These are phyloP conservation scores for Micromonas commoda DNA, from an alignment of 139 green algal species.

Conservation along the genomic window DNA sequence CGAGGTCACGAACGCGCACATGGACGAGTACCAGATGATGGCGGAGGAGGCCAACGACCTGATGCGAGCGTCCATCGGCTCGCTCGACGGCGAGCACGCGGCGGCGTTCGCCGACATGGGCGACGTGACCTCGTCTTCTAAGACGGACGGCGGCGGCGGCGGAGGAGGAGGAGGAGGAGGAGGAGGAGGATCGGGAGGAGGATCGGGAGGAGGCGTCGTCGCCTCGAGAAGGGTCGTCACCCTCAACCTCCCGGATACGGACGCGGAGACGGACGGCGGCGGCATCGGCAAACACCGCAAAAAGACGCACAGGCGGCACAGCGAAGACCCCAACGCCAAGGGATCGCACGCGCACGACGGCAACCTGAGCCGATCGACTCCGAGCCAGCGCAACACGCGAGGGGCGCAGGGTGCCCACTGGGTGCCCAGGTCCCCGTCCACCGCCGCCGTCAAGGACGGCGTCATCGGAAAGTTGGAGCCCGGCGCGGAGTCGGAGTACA, in stretches of 20 bases:
- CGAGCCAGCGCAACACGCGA: background rate
- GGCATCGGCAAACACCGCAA: too few species aligned
- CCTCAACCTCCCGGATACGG: too few species aligned
- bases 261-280: too few species aligned
- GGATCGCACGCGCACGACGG: too few species aligned
- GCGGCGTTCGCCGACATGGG: conserved; percentile 7
- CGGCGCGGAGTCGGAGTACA: too few species aligned
- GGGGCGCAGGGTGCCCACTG: conserved; percentile 9
- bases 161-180: too few species aligned
- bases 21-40: conserved; percentile 8
- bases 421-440: conserved; percentile 1
- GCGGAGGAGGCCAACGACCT: conserved; percentile 18
- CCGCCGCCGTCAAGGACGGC: conserved; percentile 17
- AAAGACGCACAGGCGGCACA: too few species aligned
- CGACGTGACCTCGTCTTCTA: background rate
- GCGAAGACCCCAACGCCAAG: conserved; percentile 1
- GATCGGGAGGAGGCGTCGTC: too few species aligned
- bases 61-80: too few species aligned
- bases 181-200: too few species aligned
- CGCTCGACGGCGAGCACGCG: background rate
- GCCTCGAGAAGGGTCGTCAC: too few species aligned
- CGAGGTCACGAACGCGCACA: background rate
- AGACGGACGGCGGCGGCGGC: too few species aligned
- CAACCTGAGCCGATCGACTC: background rate
- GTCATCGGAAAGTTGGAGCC: conserved; percentile 29